Conservation (phyloP, 2,329 filamentous ascomycete genomes). For the Ceratocystis lukuohia region DNA sequence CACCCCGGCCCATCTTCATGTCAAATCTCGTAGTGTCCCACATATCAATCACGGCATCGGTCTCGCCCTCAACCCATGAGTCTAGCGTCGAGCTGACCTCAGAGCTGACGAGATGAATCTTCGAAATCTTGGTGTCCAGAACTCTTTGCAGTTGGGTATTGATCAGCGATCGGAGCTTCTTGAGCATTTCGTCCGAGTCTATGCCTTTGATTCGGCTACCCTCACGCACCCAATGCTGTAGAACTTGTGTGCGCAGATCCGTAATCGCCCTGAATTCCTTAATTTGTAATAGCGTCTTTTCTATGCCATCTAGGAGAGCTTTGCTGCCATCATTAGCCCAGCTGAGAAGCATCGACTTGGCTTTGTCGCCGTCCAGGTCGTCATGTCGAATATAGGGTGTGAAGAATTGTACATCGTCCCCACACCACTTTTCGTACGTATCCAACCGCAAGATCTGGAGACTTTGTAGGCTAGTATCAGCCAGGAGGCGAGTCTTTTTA, state of each 20-base stretch:
- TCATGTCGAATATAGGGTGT: conserved; percentile 79
- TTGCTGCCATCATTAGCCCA: conserved; percentile 52
- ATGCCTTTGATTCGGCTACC: conserved; percentile 51
- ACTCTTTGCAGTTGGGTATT: conserved; percentile 54
- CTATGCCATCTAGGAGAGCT: conserved; percentile 48
- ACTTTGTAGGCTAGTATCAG: conserved; percentile 51
- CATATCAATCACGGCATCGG: conserved; percentile 40
- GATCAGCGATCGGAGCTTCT: conserved; percentile 53
- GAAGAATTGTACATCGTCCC: conserved; percentile 70
- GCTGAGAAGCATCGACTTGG: conserved; percentile 43
- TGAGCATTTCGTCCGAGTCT: conserved; percentile 53
- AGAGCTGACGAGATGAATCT: conserved; percentile 50
- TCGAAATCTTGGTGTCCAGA: conserved; percentile 48
- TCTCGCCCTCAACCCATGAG: conserved; percentile 43
- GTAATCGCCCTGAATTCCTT: conserved; percentile 56
- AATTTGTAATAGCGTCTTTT: conserved; percentile 44
- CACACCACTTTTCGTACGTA: conserved; percentile 64
- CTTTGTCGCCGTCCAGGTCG: conserved; percentile 50
- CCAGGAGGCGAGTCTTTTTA: conserved; percentile 57
- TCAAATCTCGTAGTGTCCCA: conserved; percentile 52
- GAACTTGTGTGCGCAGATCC: conserved; percentile 52
- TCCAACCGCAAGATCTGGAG: conserved; percentile 65
- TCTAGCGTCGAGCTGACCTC: conserved; percentile 50
- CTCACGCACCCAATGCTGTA: conserved; percentile 64
- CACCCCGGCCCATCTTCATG: conserved; percentile 52